phyloP scores from a whole-genome alignment of 257 asterid species.

The Penstemon davidsonii region DNA sequence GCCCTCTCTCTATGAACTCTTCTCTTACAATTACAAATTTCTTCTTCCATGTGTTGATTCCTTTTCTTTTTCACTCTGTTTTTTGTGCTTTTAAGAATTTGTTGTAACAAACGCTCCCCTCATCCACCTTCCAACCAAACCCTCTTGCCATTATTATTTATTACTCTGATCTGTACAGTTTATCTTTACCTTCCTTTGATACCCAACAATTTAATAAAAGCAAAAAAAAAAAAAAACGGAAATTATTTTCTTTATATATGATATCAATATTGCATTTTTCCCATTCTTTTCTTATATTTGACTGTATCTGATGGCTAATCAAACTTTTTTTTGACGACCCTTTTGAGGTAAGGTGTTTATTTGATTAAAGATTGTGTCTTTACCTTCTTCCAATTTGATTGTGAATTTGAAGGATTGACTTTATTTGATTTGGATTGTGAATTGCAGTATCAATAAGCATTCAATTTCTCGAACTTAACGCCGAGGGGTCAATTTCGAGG shows the following conservation, averaged over 20 bases:
- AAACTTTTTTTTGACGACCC: slow-evolving; percentile 27
- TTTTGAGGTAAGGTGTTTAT: slow-evolving; percentile 30
- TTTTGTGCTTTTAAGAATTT: slow-evolving; percentile 38
- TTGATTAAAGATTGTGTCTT: neutral
- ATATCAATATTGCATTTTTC: slow-evolving; percentile 25
- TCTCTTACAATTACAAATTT: slow-evolving; percentile 10
- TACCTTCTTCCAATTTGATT: neutral
- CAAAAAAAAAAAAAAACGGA: neutral
- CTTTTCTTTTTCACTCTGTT: slow-evolving; percentile 25
- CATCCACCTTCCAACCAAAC: slow-evolving; percentile 54
- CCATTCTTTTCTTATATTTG: neutral
- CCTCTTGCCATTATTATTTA: slow-evolving; percentile 26
- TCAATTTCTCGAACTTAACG: slow-evolving; percentile 12
- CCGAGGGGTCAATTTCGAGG: slow-evolving; percentile 28
- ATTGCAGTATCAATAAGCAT: slow-evolving; percentile 25
- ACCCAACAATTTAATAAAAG: neutral
- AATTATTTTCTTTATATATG: slow-evolving; percentile 19
- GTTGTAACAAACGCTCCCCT: slow-evolving; percentile 44
- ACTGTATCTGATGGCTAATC: slow-evolving; percentile 28
- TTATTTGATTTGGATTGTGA: slow-evolving; percentile 26
- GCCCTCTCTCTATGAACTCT: slow-evolving; percentile 28
- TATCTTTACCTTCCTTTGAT: slow-evolving; percentile 26
- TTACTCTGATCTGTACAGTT: slow-evolving; percentile 36
- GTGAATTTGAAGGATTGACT: slow-evolving; percentile 24
- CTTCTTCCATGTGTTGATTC: slow-evolving; percentile 17